Percentiles rank a stretch among this genome's conserved stretches.
These are phyloP conservation scores for Pyricularia pennisetigena DNA, from an alignment of 2,329 filamentous ascomycete genomes.

Conservation along the genomic window DNA sequence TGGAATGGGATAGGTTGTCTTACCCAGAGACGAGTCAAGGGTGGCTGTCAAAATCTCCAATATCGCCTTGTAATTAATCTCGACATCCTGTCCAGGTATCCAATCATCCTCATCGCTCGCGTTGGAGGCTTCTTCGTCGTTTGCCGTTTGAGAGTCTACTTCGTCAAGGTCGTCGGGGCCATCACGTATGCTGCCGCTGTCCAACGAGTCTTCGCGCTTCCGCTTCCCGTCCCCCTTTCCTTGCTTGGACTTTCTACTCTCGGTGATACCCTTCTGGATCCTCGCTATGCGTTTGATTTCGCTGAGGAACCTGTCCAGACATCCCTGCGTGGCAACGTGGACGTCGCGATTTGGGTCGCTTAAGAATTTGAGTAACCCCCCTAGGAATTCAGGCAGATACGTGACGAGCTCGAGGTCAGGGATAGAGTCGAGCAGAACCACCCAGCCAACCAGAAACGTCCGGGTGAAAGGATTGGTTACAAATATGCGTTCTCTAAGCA, in stretches of 20 bases:
- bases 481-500: slow-evolving; percentile 88
- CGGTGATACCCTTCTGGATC: slow-evolving; percentile 83
- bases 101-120: slow-evolving; percentile 77
- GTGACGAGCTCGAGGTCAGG: slow-evolving; percentile 92
- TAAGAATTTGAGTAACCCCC: slow-evolving; percentile 81
- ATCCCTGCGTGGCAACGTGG: slow-evolving; percentile 83
- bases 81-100: slow-evolving; percentile 94
- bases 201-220: slow-evolving; percentile 60
- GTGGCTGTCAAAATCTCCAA: slow-evolving; percentile 86
- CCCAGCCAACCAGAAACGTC: slow-evolving; percentile 93
- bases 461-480: slow-evolving; percentile 92
- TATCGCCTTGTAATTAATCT: slow-evolving; percentile 87
- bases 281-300: slow-evolving; percentile 93
- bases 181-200: slow-evolving; percentile 50
- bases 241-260: slow-evolving; percentile 61
- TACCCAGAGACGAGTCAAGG: slow-evolving; percentile 72
- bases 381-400: slow-evolving; percentile 84
- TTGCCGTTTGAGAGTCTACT: slow-evolving; percentile 31
- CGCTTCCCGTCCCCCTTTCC: slow-evolving; percentile 48
- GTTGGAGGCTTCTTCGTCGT: slow-evolving; percentile 36
- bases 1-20: slow-evolving; percentile 13
- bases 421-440: slow-evolving; percentile 89
- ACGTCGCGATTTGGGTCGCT: slow-evolving; percentile 89
- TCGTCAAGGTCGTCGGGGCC: slow-evolving; percentile 53
- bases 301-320: slow-evolving; percentile 78